phyloP scores from a whole-genome alignment of 345 rosid genomes.

The Eutrema heterophyllum region DNA sequence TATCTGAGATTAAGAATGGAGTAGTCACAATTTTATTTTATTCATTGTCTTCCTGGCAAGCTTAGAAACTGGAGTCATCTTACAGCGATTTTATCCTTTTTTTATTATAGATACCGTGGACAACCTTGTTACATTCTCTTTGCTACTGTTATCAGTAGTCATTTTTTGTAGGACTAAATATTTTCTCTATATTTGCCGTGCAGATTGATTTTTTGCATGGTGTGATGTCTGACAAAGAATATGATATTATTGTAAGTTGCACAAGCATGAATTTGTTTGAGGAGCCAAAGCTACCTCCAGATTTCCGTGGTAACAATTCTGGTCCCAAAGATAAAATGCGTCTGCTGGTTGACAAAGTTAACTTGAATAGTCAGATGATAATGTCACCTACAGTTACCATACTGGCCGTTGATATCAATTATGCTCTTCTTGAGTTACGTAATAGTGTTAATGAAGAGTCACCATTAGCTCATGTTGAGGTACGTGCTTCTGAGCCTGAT shows the following conservation, averaged over 20 bases:
- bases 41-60: conserved; percentile 9
- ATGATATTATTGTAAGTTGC: conserved; percentile 73
- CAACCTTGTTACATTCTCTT: conserved; percentile 6
- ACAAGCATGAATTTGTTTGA: conserved; percentile 64
- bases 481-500: conserved; percentile 37
- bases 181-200: conserved; percentile 22
- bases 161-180: neutral
- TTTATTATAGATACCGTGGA: neutral
- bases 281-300: conserved; percentile 85
- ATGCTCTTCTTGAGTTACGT: conserved; percentile 89
- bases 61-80: conserved; percentile 8
- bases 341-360: conserved; percentile 86
- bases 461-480: conserved; percentile 86
- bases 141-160: conserved; percentile 14
- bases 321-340: conserved; percentile 74
- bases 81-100: neutral
- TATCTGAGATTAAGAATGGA: conserved; percentile 5
- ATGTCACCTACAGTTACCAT: conserved; percentile 79
- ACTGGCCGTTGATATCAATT: conserved; percentile 76
- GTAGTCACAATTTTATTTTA: neutral
- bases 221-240: conserved; percentile 89
- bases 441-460: conserved; percentile 76
- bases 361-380: conserved; percentile 77
- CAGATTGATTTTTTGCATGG: conserved; percentile 89
- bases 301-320: conserved; percentile 77